A percentile compares a stretch with the other conserved stretches of the same genome.
Conservation (phyloP, 192 early-diverging fungal species). For the Phlyctochytrium arcticum region DNA sequence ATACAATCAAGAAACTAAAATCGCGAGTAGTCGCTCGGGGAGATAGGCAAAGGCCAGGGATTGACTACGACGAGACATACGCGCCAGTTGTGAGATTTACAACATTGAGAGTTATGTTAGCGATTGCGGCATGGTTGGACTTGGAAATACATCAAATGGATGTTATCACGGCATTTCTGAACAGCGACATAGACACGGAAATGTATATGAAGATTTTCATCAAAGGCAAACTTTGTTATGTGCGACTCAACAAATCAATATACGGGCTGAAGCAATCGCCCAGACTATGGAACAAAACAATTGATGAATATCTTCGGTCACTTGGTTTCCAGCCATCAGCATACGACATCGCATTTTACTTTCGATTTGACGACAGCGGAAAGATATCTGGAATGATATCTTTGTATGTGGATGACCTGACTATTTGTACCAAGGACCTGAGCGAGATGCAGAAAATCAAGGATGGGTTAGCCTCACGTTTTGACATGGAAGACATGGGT, state of each 20-base stretch:
- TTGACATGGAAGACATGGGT: neutral
- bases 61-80: slow-evolving; percentile 40
- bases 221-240: neutral
- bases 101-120: slow-evolving; percentile 13
- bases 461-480: neutral
- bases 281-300: slow-evolving; percentile 4
- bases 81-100: slow-evolving; percentile 34
- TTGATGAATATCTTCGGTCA: neutral
- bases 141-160: slow-evolving; percentile 30
- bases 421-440: neutral
- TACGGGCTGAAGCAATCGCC: slow-evolving; percentile 19
- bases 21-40: slow-evolving; percentile 28
- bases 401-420: slow-evolving; percentile 39
- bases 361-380: neutral
- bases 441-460: neutral
- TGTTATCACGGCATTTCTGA: slow-evolving; percentile 31
- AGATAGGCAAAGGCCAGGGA: slow-evolving; percentile 26
- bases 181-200: slow-evolving; percentile 19
- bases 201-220: slow-evolving; percentile 29
- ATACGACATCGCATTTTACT: slow-evolving; percentile 16
- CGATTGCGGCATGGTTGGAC: slow-evolving; percentile 2
- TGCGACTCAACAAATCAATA: neutral
- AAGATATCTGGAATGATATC: slow-evolving; percentile 1
- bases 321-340: neutral
- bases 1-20: slow-evolving; percentile 22